Base-by-base conservation (phyloP, 805 yeast species). In the Candida koratica region DNA sequence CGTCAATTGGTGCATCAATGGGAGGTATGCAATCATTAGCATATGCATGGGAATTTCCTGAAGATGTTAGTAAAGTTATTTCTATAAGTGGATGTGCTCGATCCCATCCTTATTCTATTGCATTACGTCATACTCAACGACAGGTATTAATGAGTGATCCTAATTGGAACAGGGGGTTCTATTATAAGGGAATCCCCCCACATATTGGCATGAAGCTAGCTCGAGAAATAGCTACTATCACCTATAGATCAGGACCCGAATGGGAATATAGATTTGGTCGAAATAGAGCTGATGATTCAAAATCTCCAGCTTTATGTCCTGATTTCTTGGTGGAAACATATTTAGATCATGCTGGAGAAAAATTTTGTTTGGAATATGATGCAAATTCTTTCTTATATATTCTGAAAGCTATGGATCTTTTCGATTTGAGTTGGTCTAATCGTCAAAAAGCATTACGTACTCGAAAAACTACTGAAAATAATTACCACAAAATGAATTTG, bases 11-110 rank as follows among this genome's bases (percentile, higher is more conserved):
- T 5, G 81, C 95, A 2, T 85, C 95, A 0, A 85, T 89, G 94
- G 97, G 97, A n/a, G 97, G 96, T n/a, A 87, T 89, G 96, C 96
- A 88, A 62, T 80, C 90, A 6, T 69, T 89, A 37, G 95, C 96
- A 0, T 85, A 79, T 57, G 95, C 87, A 1, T 73, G 77, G 54
- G 95, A 84, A 52, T 89, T 84, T 50, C 84, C 94, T 1, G 80
- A 81, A 32, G 74, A 70, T 38, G 96, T 88, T 3, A 73, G 71
- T 5, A 79, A 81, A 36, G 71, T 89, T 2, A 75, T 87, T 1
- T 74, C 85, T n/a, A 84, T 89, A 18, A 81, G 90, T 28, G 96
- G 95, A 3, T 88, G 96, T 64, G 95, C 95, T 2, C 73, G 94
- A 52, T 85, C 96, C 1, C 96, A 89, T 56, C 97, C 97, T 1